These are phyloP conservation scores for Caulochytrium protostelioides DNA, from an alignment of 371 early-diverging fungal species.

Conservation along the genomic window DNA sequence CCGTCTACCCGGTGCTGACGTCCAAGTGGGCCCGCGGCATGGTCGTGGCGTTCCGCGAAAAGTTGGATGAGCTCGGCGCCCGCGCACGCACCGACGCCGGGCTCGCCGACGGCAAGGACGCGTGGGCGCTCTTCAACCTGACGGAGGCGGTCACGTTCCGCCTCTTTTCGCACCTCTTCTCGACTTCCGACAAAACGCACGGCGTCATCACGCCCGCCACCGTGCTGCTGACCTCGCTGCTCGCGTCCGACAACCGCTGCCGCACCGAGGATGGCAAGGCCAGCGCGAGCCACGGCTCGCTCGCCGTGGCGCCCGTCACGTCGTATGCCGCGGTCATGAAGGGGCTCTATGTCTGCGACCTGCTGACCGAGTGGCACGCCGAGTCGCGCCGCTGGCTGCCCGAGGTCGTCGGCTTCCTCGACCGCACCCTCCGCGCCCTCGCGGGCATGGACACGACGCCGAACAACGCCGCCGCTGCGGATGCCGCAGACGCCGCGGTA, in stretches of 20 bases:
- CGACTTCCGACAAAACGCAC: constrained; percentile 72
- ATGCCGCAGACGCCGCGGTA: constrained; percentile 8
- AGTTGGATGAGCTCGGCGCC: no score
- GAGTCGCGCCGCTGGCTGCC: constrained; percentile 64
- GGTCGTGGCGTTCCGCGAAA: no score
- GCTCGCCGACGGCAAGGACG: constrained; percentile 2
- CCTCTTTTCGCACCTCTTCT: constrained; percentile 42
- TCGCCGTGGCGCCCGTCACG: no score
- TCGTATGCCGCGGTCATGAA: no score
- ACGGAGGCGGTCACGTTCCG: constrained; percentile 38
- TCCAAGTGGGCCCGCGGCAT: no score
- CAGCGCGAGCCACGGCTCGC: no score
- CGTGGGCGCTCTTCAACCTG: constrained; percentile 4
- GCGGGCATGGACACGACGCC: constrained; percentile 23
- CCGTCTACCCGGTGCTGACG: no score
- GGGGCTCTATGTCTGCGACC: no score
- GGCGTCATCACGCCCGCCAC: constrained; percentile 63
- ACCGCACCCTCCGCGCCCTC: constrained; percentile 21
- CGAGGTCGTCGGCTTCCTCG: constrained; percentile 53
- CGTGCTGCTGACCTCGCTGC: constrained; percentile 43
- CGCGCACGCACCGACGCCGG: no score
- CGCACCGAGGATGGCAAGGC: no score
- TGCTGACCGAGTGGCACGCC: constrained; percentile 43
- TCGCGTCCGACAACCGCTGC: no score
- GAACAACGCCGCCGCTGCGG: constrained; percentile 13